A percentile compares a stretch with the other conserved stretches of the same genome.
Conservation (phyloP, 2,329 filamentous ascomycete species). For the Tolypocladium sp. region DNA sequence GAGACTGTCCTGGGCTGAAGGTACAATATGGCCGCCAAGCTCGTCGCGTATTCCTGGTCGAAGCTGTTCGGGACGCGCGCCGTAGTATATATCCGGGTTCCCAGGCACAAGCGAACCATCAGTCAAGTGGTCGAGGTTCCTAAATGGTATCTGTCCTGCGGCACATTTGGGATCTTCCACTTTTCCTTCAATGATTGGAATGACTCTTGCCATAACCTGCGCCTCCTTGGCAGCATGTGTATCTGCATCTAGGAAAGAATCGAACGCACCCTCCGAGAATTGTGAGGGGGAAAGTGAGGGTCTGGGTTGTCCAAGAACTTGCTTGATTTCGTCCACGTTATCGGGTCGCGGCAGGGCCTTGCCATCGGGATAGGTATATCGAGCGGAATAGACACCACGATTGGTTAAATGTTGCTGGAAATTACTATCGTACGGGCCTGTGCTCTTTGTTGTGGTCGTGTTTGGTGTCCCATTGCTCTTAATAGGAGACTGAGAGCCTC, state of each 20-base stretch:
- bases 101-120: slow-evolving; percentile 19
- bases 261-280: slow-evolving; percentile 20
- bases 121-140: slow-evolving; percentile 24
- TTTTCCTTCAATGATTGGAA: slow-evolving; percentile 21
- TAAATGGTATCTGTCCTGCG: slow-evolving; percentile 19
- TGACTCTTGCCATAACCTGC: slow-evolving; percentile 8
- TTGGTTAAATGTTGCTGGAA: slow-evolving; percentile 9
- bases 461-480: slow-evolving; percentile 3
- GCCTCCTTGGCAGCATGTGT: slow-evolving; percentile 19
- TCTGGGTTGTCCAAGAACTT: slow-evolving; percentile 3
- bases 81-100: slow-evolving; percentile 24
- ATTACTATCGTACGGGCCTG: slow-evolving; percentile 9
- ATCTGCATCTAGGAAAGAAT: slow-evolving; percentile 17
- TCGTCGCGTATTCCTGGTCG: slow-evolving; percentile 11
- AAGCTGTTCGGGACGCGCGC: slow-evolving; percentile 18
- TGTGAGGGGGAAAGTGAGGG: slow-evolving; percentile 24
- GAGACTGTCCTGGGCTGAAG: slow-evolving; percentile 17
- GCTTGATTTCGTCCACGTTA: slow-evolving; percentile 10
- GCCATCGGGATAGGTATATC: slow-evolving; percentile 8
- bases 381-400: slow-evolving; percentile 4
- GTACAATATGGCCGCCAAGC: slow-evolving; percentile 19
- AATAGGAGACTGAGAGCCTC: slow-evolving; percentile 2
- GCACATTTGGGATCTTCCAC: slow-evolving; percentile 10
- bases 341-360: slow-evolving; percentile 4
- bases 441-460: slow-evolving; percentile 6